Evolutionary conservation across 176 grass and related monocot genomes (phyloP).

Genomic region (Oryza glaberrima): DNA sequence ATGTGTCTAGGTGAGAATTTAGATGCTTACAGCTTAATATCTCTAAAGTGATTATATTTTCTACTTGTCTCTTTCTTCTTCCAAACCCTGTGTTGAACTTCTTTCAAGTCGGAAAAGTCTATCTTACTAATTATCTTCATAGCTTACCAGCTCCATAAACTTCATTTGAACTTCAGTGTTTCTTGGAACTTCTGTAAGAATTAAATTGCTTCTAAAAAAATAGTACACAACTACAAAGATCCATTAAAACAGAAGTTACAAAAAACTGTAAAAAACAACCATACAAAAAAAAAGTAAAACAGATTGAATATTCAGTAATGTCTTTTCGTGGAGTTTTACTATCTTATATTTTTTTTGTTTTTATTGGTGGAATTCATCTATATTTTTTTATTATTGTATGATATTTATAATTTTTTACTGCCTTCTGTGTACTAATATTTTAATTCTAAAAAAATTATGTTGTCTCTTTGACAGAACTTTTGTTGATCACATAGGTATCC

Average conservation of each 20-base stretch:
- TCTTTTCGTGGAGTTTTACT: background rate
- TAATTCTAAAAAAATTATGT: no score
- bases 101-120: background rate
- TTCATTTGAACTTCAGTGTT: background rate
- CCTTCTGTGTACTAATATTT: no score
- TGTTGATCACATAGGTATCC: no score
- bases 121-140: background rate
- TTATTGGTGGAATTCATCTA: background rate
- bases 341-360: background rate
- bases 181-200: conserved; percentile 6
- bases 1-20: conserved; percentile 65
- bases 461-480: no score
- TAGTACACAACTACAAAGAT: background rate
- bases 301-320: background rate
- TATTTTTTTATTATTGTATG: background rate
- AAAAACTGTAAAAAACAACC: background rate
- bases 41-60: conserved; percentile 1
- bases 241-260: background rate
- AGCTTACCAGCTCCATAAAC: background rate
- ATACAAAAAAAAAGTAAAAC: background rate
- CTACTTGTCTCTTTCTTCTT: background rate
- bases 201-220: conserved; percentile 19
- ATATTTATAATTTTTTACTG: background rate
- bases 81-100: background rate
- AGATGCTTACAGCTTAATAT: conserved; percentile 18